Evolutionary conservation across 805 yeast genomes (phyloP).

Genomic region (Starmerella sp.): DNA sequence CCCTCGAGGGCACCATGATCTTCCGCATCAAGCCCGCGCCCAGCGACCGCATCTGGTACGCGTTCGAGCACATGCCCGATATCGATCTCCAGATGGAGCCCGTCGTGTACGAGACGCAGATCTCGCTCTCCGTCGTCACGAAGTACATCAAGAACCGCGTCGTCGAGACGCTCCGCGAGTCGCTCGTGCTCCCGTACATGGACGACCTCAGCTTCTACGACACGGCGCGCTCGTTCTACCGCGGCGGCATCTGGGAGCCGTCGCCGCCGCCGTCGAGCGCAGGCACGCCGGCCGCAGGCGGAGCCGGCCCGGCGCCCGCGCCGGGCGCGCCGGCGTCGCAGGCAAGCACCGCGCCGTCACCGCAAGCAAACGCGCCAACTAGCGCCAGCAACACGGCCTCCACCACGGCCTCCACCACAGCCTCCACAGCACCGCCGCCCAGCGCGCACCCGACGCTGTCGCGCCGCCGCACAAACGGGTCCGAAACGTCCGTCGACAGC

Average conservation of each 20-base stretch:
- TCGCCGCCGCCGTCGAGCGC: too few species aligned
- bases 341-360: too few species aligned
- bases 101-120: conserved; percentile 71
- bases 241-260: conserved; percentile 95
- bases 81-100: conserved; percentile 76
- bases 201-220: conserved; percentile 71
- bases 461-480: background rate
- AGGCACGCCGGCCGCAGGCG: too few species aligned
- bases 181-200: conserved; percentile 77
- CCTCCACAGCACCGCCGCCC: background rate
- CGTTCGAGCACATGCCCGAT: conserved; percentile 68
- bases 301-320: too few species aligned
- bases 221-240: conserved; percentile 56
- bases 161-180: conserved; percentile 64
- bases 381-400: too few species aligned
- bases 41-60: conserved; percentile 80
- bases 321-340: too few species aligned
- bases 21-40: conserved; percentile 80
- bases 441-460: background rate
- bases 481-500: background rate
- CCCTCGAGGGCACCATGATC: conserved; percentile 61
- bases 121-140: conserved; percentile 68
- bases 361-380: too few species aligned
- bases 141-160: conserved; percentile 67
- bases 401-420: background rate